Conservation (phyloP, 371 early-diverging fungal genomes). For the Pancytospora philotis region DNA sequence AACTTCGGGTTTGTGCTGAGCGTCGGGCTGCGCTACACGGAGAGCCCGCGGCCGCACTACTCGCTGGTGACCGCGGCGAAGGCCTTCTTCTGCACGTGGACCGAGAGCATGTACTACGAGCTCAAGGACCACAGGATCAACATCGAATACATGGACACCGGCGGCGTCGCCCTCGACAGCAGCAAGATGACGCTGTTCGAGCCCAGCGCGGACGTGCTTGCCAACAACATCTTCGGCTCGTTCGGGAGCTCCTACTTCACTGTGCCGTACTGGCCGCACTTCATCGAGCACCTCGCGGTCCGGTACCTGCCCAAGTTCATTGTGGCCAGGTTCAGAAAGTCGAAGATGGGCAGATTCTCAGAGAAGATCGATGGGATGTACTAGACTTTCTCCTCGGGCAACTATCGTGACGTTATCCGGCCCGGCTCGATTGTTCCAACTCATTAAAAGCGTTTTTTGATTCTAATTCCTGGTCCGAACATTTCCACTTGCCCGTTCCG, state of each 20-base stretch:
- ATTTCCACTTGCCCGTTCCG: no score
- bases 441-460: no score
- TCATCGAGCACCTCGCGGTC: not conserved
- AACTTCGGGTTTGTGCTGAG: not conserved
- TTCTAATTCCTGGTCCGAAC: no score
- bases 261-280: not conserved
- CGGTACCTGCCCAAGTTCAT: not conserved
- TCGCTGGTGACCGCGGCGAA: not conserved
- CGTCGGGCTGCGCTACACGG: not conserved
- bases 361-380: no score
- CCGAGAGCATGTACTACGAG: not conserved
- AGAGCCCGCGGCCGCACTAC: not conserved
- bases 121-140: not conserved
- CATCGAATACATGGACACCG: constrained; percentile 1
- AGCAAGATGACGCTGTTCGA: not conserved
- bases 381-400: no score
- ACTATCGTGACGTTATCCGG: no score
- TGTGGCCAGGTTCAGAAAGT: no score
- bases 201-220: not conserved
- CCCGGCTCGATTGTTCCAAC: no score
- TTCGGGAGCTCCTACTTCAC: not conserved
- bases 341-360: no score
- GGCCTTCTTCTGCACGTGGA: not conserved
- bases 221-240: not conserved
- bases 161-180: not conserved